These are phyloP conservation scores for Hygrophorus russula DNA, from an alignment of 768 basidiomycete genomes.

Conservation along the genomic window DNA sequence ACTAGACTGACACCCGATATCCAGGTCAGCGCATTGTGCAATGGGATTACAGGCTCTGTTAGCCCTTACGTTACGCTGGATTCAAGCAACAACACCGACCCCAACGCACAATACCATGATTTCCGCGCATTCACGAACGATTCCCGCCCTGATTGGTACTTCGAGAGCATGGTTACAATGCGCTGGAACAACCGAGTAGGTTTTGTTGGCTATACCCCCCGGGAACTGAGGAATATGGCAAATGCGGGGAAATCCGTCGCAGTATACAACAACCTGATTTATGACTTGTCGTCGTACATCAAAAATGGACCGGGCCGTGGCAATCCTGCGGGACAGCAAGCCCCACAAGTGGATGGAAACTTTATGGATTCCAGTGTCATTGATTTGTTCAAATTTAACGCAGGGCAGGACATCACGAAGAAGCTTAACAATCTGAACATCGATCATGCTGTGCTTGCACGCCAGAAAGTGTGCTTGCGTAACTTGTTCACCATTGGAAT, in stretches of 20 bases:
- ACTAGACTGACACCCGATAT: constrained; percentile 1
- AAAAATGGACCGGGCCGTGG: constrained; percentile 40
- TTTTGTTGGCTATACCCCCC: constrained; percentile 75
- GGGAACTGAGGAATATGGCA: constrained; percentile 64
- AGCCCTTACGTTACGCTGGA: constrained; percentile 76
- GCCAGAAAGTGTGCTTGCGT: constrained; percentile 82
- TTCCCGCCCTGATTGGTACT: constrained; percentile 97
- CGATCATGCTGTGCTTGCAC: constrained; percentile 43
- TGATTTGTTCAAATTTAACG: constrained; percentile 62
- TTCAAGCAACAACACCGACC: constrained; percentile 65
- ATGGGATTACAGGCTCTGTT: constrained; percentile 70
- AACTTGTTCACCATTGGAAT: constrained; percentile 90
- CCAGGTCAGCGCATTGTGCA: constrained; percentile 87
- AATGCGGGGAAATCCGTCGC: constrained; percentile 52
- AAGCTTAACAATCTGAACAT: constrained; percentile 51
- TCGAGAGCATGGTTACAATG: constrained; percentile 87
- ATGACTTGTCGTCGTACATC: constrained; percentile 80
- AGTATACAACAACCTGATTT: constrained; percentile 81
- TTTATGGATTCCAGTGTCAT: constrained; percentile 71
- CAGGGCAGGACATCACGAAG: constrained; percentile 79
- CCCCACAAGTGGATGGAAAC: constrained; percentile 31
- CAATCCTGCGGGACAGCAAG: constrained; percentile 35
- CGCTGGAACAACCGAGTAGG: constrained; percentile 84
- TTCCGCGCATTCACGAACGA: constrained; percentile 87
- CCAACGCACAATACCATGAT: constrained; percentile 83